phyloP scores from a whole-genome alignment of 345 rosid genomes.

The Cardamine resedifolia region DNA sequence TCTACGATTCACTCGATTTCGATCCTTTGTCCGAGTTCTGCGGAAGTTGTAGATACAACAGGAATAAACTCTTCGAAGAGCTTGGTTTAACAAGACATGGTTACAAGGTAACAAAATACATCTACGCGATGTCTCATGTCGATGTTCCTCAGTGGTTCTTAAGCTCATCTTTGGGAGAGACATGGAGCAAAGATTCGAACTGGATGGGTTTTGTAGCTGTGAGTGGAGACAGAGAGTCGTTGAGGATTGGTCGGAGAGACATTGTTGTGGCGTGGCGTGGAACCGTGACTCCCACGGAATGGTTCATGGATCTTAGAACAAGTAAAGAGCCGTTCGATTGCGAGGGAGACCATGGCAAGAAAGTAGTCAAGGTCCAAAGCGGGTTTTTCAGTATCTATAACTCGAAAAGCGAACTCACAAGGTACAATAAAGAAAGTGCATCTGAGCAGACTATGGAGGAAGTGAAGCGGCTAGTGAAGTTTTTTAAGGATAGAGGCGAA shows the following conservation, averaged over 20 bases:
- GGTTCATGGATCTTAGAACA: slow-evolving; percentile 51
- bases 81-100: slow-evolving; percentile 51
- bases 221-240: slow-evolving; percentile 46
- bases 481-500: slow-evolving; percentile 47
- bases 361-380: slow-evolving; percentile 48
- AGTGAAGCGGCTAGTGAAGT: slow-evolving; percentile 35
- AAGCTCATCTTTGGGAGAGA: slow-evolving; percentile 39
- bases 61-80: slow-evolving; percentile 50
- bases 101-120: slow-evolving; percentile 53
- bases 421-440: slow-evolving; percentile 56
- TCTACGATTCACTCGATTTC: slow-evolving; percentile 62
- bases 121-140: slow-evolving; percentile 66
- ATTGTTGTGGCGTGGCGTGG: slow-evolving; percentile 70
- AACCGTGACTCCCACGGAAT: slow-evolving; percentile 64
- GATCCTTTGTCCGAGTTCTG: slow-evolving; percentile 61
- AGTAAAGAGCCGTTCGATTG: slow-evolving; percentile 42
- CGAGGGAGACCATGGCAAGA: slow-evolving; percentile 20
- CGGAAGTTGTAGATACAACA: slow-evolving; percentile 61
- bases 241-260: slow-evolving; percentile 57
- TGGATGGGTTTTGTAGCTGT: slow-evolving; percentile 72
- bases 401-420: slow-evolving; percentile 52
- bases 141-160: slow-evolving; percentile 62
- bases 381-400: slow-evolving; percentile 55
- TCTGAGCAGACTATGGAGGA: slow-evolving; percentile 65
- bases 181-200: slow-evolving; percentile 79